Base-by-base conservation (phyloP, 2,329 filamentous ascomycete genomes). In the Sordariomycetes sp. region DNA sequence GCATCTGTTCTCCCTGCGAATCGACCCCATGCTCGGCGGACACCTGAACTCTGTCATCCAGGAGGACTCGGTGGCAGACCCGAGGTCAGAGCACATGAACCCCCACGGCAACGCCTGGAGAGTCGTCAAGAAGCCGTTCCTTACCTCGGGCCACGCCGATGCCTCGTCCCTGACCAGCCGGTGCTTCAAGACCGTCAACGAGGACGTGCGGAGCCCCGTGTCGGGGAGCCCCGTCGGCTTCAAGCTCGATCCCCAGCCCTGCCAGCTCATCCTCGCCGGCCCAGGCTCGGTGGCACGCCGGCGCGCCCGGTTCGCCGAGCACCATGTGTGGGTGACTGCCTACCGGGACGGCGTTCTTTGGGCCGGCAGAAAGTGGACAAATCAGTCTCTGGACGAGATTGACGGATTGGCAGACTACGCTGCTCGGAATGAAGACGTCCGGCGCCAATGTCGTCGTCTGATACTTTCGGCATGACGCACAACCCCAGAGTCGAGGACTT, bases 1-100 rank as follows among this genome's bases (percentile, higher is more conserved):
- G 65, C 85, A 89, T 68, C 75, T 88, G 50, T 87, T 89, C 65
- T 77, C 74, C 24, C 68, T 82, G 50, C 76, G 84, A 1, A 79
- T 88, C 53, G 84, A 88, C 62, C 83, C 84, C 0, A 79, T 79
- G 10, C 75, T 86, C 51, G 83, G 86, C 61, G 65, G 60, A 25
- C 71, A 62, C 59, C 60, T 61, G 69, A 75, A 28, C 62, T 76
- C 75, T 0, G 67, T 84, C 10, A 67, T 71, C 0, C 65, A 72
- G 8, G 68, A 73, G 34, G 71, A 75, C 63, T 70, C 65, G 50
- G 65, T 67, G 4, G 62, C 64, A 0, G 64, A 66, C n/a, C 64
- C 66, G 32, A 68, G 69, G 63, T 73, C 80, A 60, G 69, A 76
- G 0, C 65, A 74, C 24, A 77, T 74, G 2, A 87, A 87, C 62